Conservation (phyloP, 73 alveolate species). For the Tetrahymena thermophila region DNA sequence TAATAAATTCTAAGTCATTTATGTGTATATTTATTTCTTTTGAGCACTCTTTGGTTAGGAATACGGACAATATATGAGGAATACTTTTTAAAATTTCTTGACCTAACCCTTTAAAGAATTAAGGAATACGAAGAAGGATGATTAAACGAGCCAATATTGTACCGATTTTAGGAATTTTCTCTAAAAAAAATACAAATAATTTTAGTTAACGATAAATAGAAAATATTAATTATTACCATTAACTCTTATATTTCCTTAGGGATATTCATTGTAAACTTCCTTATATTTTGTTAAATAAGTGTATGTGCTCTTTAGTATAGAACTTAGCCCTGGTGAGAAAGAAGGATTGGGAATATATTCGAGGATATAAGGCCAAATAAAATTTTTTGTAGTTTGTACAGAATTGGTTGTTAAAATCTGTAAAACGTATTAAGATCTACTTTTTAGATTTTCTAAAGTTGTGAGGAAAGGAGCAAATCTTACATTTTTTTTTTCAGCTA, state of each 20-base stretch:
- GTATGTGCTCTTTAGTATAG: not conserved
- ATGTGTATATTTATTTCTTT: not conserved
- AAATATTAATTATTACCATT: not conserved
- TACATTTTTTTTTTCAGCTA: constrained; percentile 22
- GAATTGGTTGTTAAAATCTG: not conserved
- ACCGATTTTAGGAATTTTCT: not conserved
- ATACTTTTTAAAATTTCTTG: not conserved
- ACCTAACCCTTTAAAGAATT: not conserved
- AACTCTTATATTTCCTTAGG: not conserved
- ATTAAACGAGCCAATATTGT: not conserved
- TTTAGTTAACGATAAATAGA: not conserved
- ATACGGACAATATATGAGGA: not conserved
- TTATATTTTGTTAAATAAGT: not conserved
- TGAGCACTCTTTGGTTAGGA: not conserved
- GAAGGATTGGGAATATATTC: not conserved
- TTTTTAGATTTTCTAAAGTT: constrained; percentile 10
- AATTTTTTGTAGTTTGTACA: not conserved
- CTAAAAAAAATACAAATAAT: not conserved
- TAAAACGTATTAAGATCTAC: constrained; percentile 27
- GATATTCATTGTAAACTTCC: not conserved
- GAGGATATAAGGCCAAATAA: not conserved
- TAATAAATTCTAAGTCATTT: not conserved
- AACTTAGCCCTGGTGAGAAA: not conserved
- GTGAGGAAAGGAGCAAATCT: constrained; percentile 29
- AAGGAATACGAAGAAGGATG: not conserved